Base-by-base conservation (phyloP, 140 eudicot species). In the Senecio squalidus region DNA sequence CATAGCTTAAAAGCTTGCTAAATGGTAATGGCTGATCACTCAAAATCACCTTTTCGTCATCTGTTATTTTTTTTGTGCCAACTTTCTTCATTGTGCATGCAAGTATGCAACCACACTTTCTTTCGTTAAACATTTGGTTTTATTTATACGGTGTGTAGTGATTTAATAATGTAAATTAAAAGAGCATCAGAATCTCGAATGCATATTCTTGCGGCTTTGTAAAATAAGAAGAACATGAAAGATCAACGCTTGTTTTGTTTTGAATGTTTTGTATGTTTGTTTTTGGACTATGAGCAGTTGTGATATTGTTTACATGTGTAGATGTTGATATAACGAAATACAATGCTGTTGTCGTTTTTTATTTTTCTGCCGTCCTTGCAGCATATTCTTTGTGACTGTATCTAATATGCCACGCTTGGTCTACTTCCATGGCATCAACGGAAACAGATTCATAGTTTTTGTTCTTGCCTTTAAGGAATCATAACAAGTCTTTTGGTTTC, bases 1-100 rank as follows among this genome's bases (percentile, higher is more conserved):
- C 96, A 48, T 81, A 71, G 76, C 89, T 83, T 70, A 88, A 65
- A 36, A 88, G 89, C 71, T 78, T 69, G 11, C 58, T 60, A 51
- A 80, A 88, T 16, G 94, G 72, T 53, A 84, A 67, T 22, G 82
- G 66, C 54, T 57, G 34, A 57, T 63, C 68, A 3, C 28, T 64
- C 6, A 72, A 18, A 18, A 36, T 67, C 54, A 25, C 39, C 70
- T 65, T 75, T 62, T 64, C 76, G 18, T 74, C 80, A 53, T 57
- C 56, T 6, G 23, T 47, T 31, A 43, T 57, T 44, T 60, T 59
- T 71, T 55, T 14, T 64, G 34, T 18, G 39, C 30, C 44, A 56
- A 29, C 31, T 72, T 48, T 72, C 72, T n/a, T 65, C 77, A 64
- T 72, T 64, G 48, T 72, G 71, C 65, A 62, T 71, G 71, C 39